Base-by-base conservation (phyloP, 257 asterid genomes). In the Nicotiana attenuata region DNA sequence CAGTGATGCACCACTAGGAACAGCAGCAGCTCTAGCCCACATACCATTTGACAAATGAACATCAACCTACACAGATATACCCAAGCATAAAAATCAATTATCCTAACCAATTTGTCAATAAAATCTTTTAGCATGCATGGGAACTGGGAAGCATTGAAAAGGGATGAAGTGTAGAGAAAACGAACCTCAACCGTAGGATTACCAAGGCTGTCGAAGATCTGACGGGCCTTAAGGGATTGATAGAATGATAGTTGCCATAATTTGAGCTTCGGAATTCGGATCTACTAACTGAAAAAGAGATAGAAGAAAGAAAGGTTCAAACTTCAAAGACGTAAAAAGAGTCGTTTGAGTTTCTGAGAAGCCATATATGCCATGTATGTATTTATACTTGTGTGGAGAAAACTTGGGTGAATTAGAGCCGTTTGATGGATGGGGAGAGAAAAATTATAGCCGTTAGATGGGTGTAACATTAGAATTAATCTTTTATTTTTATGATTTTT, bases 1-100 rank as follows among this genome's bases (percentile, higher is more conserved):
- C 98, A 0, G 97, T 94, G 57, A 94, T 84, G 98, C 98, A 20
- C 98, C 98, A 41, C 98, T 94, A 16, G 97, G 98, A 82, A 93
- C 98, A 76, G 98, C 98, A 38, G 97, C 98, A 28, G 29, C 29
- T 88, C 98, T 92, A 45, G 93, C 94, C 28, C 60, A 87, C 19
- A 68, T 0, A 60, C 96, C 97, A 75, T 89, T 87, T 10, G 97
- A 90, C 7, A 91, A 88, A 88, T 55, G 83, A 17, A 88, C 88
- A 85, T 94, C 98, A 73, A 92, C 98, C 98, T 94, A 83, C 64
- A 82, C 24, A 79, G 28, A 61, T 2, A 16, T 8, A 41, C 1
- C 38, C 63, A 78, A 5, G 63, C 7, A 45, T 5, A 15, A 45
- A 75, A 53, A 53, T 59, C 31, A 71, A 68, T 11, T 45, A 79